Base-by-base conservation (phyloP, 768 basidiomycete species). In the Calocybe cyanea region DNA sequence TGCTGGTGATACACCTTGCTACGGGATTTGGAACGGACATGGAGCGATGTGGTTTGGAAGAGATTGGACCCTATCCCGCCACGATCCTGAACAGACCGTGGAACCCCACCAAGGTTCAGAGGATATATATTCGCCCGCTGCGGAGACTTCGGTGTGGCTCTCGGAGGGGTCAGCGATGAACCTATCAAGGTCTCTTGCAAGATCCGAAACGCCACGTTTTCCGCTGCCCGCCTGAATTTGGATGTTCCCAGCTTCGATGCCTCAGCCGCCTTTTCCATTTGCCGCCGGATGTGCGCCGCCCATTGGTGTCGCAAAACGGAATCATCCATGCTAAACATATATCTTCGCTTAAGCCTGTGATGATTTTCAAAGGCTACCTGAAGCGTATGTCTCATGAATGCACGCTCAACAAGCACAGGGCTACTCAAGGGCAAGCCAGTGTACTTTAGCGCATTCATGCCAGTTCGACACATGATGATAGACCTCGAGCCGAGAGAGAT, bases 351-450 rank as follows among this genome's bases (percentile, higher is more conserved):
- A 43, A 69, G 48, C 23, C 82, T 81, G 24, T 71, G 59, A 51
- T 85, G 80, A 54, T 83, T 82, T 31, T 73, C 51, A 68, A 98
- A 97, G 2, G 92, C 84, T 25, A 97, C 67, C 62, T 96, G 91
- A 75, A 98, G 94, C 0, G 94, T 96, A 61, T 97, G 88, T 48
- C 85, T 81, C 95, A 97, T 97, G 69, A 97, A 97, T 0, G 91
- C 84, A 15, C 92, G 85, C 60, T 95, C 92, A 49, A 95, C 83
- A 17, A 78, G 72, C 56, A 98, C 71, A 4, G 82, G 72, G 54
- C 78, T 84, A 61, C 85, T 91, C 44, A 87, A 70, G 13, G 92
- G 87, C 24, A 98, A 70, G 21, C 88, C 87, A 1, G 82, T 69
- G 62, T 97, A 98, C 45, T 80, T 73, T 36, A 85, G 73, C 2